Evolutionary conservation across 23 red algal genomes (phyloP), one percentile per base, ranked within the genome.

Genomic region (Gracilariopsis chorda): DNA sequence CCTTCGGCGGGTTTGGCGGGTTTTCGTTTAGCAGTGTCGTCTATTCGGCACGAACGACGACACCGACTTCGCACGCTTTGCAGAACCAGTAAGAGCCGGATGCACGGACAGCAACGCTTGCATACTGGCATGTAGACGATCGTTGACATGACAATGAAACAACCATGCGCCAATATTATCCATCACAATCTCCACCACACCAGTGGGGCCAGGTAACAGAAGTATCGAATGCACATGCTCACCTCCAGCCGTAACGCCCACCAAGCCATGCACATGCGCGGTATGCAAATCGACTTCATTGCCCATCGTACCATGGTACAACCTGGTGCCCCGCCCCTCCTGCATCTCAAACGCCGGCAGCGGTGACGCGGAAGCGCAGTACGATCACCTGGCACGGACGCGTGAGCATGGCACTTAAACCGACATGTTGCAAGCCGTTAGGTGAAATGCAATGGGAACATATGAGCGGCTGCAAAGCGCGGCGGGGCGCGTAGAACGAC

Each of bases 281-380:
- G 82, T 86, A 42, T 86, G 82, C 36, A 86, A 56, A 37, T 86
- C 82, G 2, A 86, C 82, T 24, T 86, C 82, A 39, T 86, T 86
- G 61, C 82, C 82, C 20, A 86, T 59, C 1, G 82, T 14, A 4
- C 20, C 82, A 20, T 49, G 47, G 41, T 69, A 72, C 61, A 53
- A 65, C 23, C 60, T 9, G 21, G 41, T 37, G 21, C 32, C 29
- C 11, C 47, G 28, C 2, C 61, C 61, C 36, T 62, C 33, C 41
- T 67, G 40, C 12, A 86, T 7, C 33, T 67, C 29, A 3, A 72
- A 72, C 8, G 23, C 23, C 34, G 55, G 56, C 82, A 86, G 34
- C 29, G 4, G 73, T 78, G 45, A 78, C 49, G 27, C 73, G 73
- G 43, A 52, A 78, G 10, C 30, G 21, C 23, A 52, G 49, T 9